phyloP scores from a whole-genome alignment of 2,329 filamentous ascomycete species.

The Cytospora leucostoma region DNA sequence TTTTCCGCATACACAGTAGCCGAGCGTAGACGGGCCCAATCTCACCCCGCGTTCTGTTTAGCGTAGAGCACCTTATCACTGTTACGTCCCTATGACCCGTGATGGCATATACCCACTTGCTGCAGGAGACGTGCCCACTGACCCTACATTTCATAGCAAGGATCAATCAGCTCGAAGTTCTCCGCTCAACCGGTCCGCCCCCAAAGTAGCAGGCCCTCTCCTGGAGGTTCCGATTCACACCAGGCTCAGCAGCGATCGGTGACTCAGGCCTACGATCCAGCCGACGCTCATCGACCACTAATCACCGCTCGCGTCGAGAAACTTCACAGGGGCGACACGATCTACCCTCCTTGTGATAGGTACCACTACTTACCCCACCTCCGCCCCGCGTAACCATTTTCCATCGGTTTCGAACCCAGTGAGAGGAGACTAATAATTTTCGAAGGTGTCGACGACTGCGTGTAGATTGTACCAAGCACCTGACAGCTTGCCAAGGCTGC shows the following conservation, averaged over 20 bases:
- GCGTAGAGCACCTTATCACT: not conserved
- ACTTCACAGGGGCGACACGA: constrained; percentile 70
- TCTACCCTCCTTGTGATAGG: constrained; percentile 81
- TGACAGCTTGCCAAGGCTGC: constrained; percentile 83
- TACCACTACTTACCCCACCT: not conserved
- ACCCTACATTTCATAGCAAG: not conserved
- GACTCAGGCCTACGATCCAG: constrained; percentile 29
- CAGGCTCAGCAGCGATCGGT: constrained; percentile 33
- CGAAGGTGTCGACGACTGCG: constrained; percentile 69
- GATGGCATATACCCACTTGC: not conserved
- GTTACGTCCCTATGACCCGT: not conserved
- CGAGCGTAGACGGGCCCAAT: not conserved
- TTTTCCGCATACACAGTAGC: not conserved
- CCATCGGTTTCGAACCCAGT: not conserved
- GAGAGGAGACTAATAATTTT: not conserved
- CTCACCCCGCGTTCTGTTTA: not conserved
- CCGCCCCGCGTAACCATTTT: not conserved
- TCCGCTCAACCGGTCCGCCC: constrained; percentile 16
- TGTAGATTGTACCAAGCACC: constrained; percentile 81
- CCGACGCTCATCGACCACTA: constrained; percentile 48
- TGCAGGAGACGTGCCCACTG: not conserved
- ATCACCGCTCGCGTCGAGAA: constrained; percentile 78
- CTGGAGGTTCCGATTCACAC: constrained; percentile 34
- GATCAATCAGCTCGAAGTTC: not conserved
- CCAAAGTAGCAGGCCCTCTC: constrained; percentile 34